Evolutionary conservation across 495 filamentous ascomycete species (phyloP), one percentile per base, ranked within the genome.

Genomic region (Hypoxylon fragiforme): DNA sequence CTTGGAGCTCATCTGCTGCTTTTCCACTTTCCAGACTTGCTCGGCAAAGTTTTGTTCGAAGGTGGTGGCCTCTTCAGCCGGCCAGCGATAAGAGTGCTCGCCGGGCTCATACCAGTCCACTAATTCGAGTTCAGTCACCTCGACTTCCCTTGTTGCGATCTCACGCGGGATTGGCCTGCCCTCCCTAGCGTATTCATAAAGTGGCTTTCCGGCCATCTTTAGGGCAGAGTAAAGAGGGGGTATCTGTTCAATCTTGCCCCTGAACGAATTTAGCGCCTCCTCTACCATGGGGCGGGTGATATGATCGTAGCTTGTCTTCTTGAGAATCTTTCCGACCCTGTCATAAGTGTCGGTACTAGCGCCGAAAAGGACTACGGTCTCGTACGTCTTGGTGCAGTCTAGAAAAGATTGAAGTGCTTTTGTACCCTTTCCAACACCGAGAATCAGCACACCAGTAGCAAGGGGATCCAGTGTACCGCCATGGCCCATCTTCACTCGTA

Each of bases 401-500:
- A 99, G 72, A 62, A 97, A 97, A 11, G 80, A 65, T 42, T 81
- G 73, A 2, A 99, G 79, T 3, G 75, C 69, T 68, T 97, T 97
- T 9, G 95, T 99, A 11, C 91, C 95, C 44, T 82, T 84, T 14
- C 91, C 92, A 7, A 97, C 81, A 28, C 92, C 95, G 1, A 90
- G 74, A 38, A 97, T 87, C 44, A 99, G 77, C 8, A 99, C 90
- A 18, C 94, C 94, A 1, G 90, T 95, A 11, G 94, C 94, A 57
- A 97, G 81, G 2, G 94, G 94, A 63, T 99, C 94, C 3, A 99
- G 80, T 0, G 94, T 99, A 24, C 94, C 94, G 26, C 95, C 94
- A 73, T 99, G 94, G 14, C 94, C 94, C 60, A 97, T 87, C 75
- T 99, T 99, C 53, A 97, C 86, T 50, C 89, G 78, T 6, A 87